Conservation (phyloP, 805 yeast species). For the Kodamaea leandrae region DNA sequence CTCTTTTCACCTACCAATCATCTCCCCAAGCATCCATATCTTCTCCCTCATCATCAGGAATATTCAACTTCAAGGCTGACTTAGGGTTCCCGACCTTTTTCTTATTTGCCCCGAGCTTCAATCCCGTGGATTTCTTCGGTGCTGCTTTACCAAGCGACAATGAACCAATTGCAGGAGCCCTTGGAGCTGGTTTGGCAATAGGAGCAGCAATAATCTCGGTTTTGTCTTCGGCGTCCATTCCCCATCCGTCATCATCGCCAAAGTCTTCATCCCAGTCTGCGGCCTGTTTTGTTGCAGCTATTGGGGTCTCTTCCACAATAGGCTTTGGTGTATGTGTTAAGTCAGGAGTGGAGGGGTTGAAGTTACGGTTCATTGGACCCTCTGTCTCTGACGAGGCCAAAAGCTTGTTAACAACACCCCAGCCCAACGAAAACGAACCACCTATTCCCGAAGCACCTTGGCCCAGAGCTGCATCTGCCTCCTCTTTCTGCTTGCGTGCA, state of each 20-base stretch:
- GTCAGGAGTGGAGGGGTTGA: slow-evolving; percentile 39
- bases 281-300: slow-evolving; percentile 3
- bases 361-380: slow-evolving; percentile 36
- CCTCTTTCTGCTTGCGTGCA: slow-evolving; percentile 16
- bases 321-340: slow-evolving; percentile 30
- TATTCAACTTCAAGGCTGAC: slow-evolving; percentile 5
- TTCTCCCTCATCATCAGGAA: slow-evolving; percentile 9
- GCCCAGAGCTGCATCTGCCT: slow-evolving; percentile 9
- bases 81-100: slow-evolving; percentile 2
- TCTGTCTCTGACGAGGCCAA: slow-evolving; percentile 30
- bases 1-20: slow-evolving; percentile 2
- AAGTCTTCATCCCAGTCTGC: slow-evolving; percentile 17
- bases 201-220: background rate
- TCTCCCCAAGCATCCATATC: slow-evolving; percentile 10
- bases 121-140: background rate
- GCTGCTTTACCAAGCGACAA: slow-evolving; percentile 1
- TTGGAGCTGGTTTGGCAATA: slow-evolving; percentile 1
- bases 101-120: slow-evolving; percentile 3
- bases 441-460: slow-evolving; percentile 14
- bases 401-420: slow-evolving; percentile 37
- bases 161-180: background rate
- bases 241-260: slow-evolving; percentile 25
- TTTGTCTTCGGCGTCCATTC: slow-evolving; percentile 14
- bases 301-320: slow-evolving; percentile 11
- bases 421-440: slow-evolving; percentile 27